Evolutionary conservation across 1,139 yeast genomes (phyloP).

Genomic region (Geotrichum siamense): DNA sequence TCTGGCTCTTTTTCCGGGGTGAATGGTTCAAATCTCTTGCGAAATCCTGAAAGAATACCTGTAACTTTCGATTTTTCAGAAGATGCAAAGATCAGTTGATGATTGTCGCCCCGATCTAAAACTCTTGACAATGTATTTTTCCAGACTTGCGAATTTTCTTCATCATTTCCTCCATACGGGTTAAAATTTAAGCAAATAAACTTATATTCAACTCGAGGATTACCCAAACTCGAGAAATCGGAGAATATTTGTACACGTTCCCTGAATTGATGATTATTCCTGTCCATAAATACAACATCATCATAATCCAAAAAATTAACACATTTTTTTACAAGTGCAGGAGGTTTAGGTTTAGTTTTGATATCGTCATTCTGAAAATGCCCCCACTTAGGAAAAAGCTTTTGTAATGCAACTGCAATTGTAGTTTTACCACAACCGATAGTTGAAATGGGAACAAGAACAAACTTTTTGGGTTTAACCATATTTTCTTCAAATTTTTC

Average conservation of each 20-base stretch:
- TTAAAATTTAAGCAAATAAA: slow-evolving; percentile 67
- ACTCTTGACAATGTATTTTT: slow-evolving; percentile 55
- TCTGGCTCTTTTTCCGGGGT: slow-evolving; percentile 51
- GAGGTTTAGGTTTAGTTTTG: slow-evolving; percentile 36
- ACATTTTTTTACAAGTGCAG: slow-evolving; percentile 44
- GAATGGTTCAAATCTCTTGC: slow-evolving; percentile 60
- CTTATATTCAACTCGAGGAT: slow-evolving; percentile 23
- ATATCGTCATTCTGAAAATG: slow-evolving; percentile 85
- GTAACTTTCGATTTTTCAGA: slow-evolving; percentile 45
- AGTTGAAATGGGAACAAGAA: slow-evolving; percentile 78
- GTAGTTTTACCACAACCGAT: slow-evolving; percentile 97
- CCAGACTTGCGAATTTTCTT: slow-evolving; percentile 25
- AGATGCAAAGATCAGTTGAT: slow-evolving; percentile 66
- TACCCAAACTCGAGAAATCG: slow-evolving; percentile 31
- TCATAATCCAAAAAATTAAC: slow-evolving; percentile 36
- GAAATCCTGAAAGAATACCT: slow-evolving; percentile 66
- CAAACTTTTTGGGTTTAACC: slow-evolving; percentile 42
- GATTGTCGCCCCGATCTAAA: slow-evolving; percentile 71
- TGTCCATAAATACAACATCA: slow-evolving; percentile 64
- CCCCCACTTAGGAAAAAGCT: slow-evolving; percentile 57
- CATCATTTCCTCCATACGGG: slow-evolving; percentile 25
- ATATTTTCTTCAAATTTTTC: neutral
- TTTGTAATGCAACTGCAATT: slow-evolving; percentile 51
- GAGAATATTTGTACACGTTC: slow-evolving; percentile 65
- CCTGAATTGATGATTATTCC: slow-evolving; percentile 67